A percentile compares a stretch with the other conserved stretches of the same genome.
These are phyloP conservation scores for Diaporthe nobilis DNA, from an alignment of 2,329 filamentous ascomycete genomes.

Conservation along the genomic window DNA sequence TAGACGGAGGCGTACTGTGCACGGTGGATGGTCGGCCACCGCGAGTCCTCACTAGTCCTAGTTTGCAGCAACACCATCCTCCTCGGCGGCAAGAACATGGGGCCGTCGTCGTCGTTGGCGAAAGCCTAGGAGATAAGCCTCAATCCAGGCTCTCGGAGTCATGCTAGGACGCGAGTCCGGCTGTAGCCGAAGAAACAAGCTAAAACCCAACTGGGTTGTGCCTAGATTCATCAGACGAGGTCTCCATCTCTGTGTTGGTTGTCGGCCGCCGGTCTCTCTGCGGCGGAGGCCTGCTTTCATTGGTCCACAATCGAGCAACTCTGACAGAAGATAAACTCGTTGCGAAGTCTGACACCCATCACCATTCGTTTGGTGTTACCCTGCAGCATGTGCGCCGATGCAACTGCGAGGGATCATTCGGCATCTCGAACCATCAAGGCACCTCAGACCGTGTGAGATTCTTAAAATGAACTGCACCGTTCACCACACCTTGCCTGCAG, in stretches of 20 bases:
- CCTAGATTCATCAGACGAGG: slow-evolving; percentile 22
- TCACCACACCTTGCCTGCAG: slow-evolving; percentile 3
- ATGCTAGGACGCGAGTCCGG: slow-evolving; percentile 28
- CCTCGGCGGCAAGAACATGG: neutral
- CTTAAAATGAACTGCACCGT: slow-evolving; percentile 7
- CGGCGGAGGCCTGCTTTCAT: neutral
- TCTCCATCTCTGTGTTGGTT: slow-evolving; percentile 7
- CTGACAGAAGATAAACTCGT: slow-evolving; percentile 12
- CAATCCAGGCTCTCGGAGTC: slow-evolving; percentile 23
- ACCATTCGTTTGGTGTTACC: neutral
- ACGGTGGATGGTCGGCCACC: neutral
- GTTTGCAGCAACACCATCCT: neutral
- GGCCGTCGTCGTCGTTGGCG: neutral
- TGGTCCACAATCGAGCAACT: neutral
- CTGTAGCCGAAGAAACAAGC: slow-evolving; percentile 30
- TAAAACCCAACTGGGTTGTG: slow-evolving; percentile 31
- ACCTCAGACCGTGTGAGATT: slow-evolving; percentile 1
- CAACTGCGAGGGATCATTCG: neutral
- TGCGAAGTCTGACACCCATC: slow-evolving; percentile 3
- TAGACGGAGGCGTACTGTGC: neutral
- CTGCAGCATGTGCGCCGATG: neutral
- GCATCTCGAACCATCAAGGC: slow-evolving; percentile 2
- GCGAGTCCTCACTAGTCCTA: neutral
- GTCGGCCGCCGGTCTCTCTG: neutral
- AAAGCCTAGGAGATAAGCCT: neutral